Evolutionary conservation across 208 protist genomes (phyloP), one percentile per base, ranked within the genome.

Genomic region (Kentomonas sorsogonicus): DNA sequence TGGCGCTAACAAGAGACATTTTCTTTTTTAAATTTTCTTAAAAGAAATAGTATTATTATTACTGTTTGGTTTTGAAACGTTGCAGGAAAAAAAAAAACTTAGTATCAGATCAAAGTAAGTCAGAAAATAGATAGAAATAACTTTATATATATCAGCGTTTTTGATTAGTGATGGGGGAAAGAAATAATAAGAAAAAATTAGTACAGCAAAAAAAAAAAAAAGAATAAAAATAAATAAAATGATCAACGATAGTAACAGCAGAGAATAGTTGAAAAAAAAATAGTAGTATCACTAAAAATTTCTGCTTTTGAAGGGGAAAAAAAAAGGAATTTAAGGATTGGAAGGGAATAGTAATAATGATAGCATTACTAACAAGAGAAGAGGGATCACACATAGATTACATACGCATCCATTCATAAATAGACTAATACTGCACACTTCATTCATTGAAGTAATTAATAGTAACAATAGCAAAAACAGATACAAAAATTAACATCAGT

Each of bases 91-190:
- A 40, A 39, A 46, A 25, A 5, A 56, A 40, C 41, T 22, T 2
- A 68, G 4, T 36, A 60, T 11, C 3, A 47, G 33, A 61, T 51
- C 36, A 68, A 36, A 13, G 34, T 63, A 33, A 58, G 9, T 29
- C 20, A 60, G n/a, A 26, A n/a, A 33, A 54, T 9, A 27, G 15
- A 16, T 18, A 30, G 10, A 30, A 27, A 15, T 7, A 40, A 27
- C 1, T 23, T 3, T 18, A 26, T 13, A 30, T 33, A 26, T 16
- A 18, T 15, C 26, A 26, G 11, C 10, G 20, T 53, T 26, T n/a
- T 20, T 13, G 30, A 0, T 10, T 15, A 31, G 16, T 25, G 4
- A 51, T 57, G 26, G 30, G 34, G 30, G 29, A 29, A 53, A 26
- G 13, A 41, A 60, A 18, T 10, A 15, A 47, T 29, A 36, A 39